Base-by-base conservation (phyloP, 176 grass and related monocot genomes). In the Carex kokanica region DNA sequence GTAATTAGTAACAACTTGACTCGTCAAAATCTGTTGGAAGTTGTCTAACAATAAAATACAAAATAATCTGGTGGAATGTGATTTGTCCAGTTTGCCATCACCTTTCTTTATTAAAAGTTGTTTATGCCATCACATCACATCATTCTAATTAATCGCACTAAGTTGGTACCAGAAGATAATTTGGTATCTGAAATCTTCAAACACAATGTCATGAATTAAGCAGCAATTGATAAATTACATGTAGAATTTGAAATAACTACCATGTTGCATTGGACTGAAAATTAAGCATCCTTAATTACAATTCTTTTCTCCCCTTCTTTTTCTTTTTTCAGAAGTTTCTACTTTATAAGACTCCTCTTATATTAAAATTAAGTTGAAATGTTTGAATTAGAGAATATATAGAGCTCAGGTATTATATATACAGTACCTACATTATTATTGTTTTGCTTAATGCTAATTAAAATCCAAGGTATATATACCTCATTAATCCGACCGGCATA, bases 401-500 rank as follows among this genome's bases (percentile, higher is more conserved):
- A 77, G 6, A 55, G 5, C 17, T 55, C 49, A 77, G 21, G 21
- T 54, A 31, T 24, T 17, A 52, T 49, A 38, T 3, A 38, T 3
- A 23, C 68, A 72, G 40, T 45, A 72, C 36, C 45, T 0, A 70
- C 66, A 70, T n/a, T 70, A 17, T 52, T 25, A 20, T 72, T 6
- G 29, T 40, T 51, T 75, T 16, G 72, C 4, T 54, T 77, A 77
- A 54, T 55, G 29, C 73, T 32, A 47, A 54, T 51, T 10, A 47
- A 25, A 31, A 18, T 27, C 6, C 10, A 77, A 31, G 14, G 54
- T 13, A 74, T 53, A 74, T 53, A 31, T 24, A 94, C 93, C 93
- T 95, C 82, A 81, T 59, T 65, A 64, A 86, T 17, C 34, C 86
- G 81, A 16, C 63, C 90, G 23, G 84, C 86, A 7, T 87, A 84